These are phyloP conservation scores for Xylaria sp. DNA, from an alignment of 2,329 filamentous ascomycete species.

Conservation along the genomic window DNA sequence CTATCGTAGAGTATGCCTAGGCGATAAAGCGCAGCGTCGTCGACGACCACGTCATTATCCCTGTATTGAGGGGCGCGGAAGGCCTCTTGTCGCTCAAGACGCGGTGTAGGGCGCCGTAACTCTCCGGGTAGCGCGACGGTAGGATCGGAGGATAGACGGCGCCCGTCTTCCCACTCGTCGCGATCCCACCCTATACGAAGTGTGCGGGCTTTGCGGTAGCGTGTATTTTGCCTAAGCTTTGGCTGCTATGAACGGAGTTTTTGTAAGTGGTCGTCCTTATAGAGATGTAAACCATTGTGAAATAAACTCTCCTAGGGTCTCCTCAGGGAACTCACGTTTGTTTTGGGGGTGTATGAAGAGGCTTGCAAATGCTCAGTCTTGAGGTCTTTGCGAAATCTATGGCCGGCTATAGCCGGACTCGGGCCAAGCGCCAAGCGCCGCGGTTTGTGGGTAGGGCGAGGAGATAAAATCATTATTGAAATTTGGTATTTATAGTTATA, in stretches of 20 bases:
- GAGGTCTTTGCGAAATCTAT: slow-evolving; percentile 13
- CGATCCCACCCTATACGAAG: slow-evolving; percentile 26
- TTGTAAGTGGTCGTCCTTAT: slow-evolving; percentile 10
- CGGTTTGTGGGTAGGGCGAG: background rate
- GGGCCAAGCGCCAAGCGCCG: background rate
- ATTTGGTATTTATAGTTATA: slow-evolving; percentile 3
- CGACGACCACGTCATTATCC: slow-evolving; percentile 35
- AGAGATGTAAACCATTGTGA: too few relatives aligned
- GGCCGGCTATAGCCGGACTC: slow-evolving; percentile 13
- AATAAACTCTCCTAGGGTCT: background rate
- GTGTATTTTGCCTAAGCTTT: background rate
- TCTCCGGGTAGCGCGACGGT: slow-evolving; percentile 40
- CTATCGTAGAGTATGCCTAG: slow-evolving; percentile 45
- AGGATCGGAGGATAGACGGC: slow-evolving; percentile 31
- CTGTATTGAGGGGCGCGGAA: slow-evolving; percentile 40
- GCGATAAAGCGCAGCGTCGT: slow-evolving; percentile 44
- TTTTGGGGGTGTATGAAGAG: slow-evolving; percentile 6
- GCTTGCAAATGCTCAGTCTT: background rate
- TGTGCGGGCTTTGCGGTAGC: slow-evolving; percentile 1
- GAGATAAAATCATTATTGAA: slow-evolving; percentile 23
- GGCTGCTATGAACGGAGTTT: background rate
- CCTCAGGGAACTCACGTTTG: slow-evolving; percentile 18
- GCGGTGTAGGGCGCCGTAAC: slow-evolving; percentile 30
- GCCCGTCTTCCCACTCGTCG: slow-evolving; percentile 29
- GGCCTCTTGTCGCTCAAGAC: slow-evolving; percentile 46